Base-by-base conservation (phyloP, 805 yeast species). In the Brettanomyces nanus region DNA sequence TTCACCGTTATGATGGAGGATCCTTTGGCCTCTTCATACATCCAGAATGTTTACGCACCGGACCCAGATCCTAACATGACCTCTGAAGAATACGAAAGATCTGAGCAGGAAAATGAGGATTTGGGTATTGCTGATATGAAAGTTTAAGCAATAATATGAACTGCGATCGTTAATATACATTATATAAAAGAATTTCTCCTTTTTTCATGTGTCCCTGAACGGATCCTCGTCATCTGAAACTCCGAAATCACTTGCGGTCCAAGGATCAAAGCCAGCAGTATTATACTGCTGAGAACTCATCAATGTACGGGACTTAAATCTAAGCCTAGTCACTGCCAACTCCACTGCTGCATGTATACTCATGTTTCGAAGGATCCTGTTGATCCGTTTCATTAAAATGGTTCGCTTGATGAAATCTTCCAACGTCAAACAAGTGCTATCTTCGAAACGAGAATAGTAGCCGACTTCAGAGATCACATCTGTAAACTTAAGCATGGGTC, bases 11-110 rank as follows among this genome's bases (percentile, higher is more conserved):
- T 75, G 30, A 83, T 92, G 94, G 87, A 79, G 46, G 99, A 92
- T 62, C 98, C 99, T 5, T 65, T 92, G 52, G 95, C 97, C 15
- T 81, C 95, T 4, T 86, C 96, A 1, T 92, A 92, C 54, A 83
- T 92, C 45, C 99, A 92, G 63, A 92, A 92, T 56, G 92, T 90
- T n/a, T 92, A 89, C 56, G 99, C 99, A 26, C 99, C 99, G 20
- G 99, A 92, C 63, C 75, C 75, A 30, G 99, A 92, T 63, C 99
- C 99, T 47, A 85, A 90, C 58, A 92, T 92, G 97, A 69, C 59
- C 30, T 75, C 84, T 43, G 95, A 83, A 62, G 96, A 92, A 41
- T 85, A 76, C 49, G 95, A 86, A 48, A 83, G 99, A 68, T 80
- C 95, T 2, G 66, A 69, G 29, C 82, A 85, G 53, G 94, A 89